Base-by-base conservation (phyloP, 1,284 basidiomycete genomes). In the Exobasidium rhododendri region DNA sequence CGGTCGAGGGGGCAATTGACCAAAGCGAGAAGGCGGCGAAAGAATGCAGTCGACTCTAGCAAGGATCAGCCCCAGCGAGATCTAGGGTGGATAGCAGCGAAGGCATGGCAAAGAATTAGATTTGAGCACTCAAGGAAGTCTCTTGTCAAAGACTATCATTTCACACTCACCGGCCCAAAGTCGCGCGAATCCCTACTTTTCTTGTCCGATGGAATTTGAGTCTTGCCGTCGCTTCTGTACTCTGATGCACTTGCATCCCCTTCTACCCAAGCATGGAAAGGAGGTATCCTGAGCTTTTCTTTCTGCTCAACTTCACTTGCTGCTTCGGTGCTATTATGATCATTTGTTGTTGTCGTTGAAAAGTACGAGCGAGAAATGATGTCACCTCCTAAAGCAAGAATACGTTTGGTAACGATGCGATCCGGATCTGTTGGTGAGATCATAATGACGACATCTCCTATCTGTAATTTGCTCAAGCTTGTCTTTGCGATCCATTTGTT, bases 371-470 rank as follows among this genome's bases (percentile, higher is more conserved):
- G 35, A n/a, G 31, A n/a, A 83, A 82, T 1, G 83, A 71, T 40
- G 65, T 84, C 83, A n/a, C 83, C 83, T 55, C 82, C 82, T 5
- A 85, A 73, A 10, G 82, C 84, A 45, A 85, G 74, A 51, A 85
- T 82, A 1, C 84, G 81, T 65, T 85, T 85, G 10, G 82, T 83
- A n/a, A 83, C 79, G 10, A 84, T 70, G 13, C 79, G 54, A 11
- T 81, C 74, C 1, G 83, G 83, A 62, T 84, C 80, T 29, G 80
- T 71, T 1, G 84, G 83, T 5, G 83, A 83, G 68, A 82, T 83
- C 17, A 85, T 65, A 1, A 82, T 83, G 11, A 85, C 83, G 40
- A 85, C 81, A 62, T 85, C 84, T 1, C 84, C 84, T 4, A 82
- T 68, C 6, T 77, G 63, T 50, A 40, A 20, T 10, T 54, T 7